phyloP scores from a whole-genome alignment of 176 grass and related monocot genomes.

The Musa itinerans region DNA sequence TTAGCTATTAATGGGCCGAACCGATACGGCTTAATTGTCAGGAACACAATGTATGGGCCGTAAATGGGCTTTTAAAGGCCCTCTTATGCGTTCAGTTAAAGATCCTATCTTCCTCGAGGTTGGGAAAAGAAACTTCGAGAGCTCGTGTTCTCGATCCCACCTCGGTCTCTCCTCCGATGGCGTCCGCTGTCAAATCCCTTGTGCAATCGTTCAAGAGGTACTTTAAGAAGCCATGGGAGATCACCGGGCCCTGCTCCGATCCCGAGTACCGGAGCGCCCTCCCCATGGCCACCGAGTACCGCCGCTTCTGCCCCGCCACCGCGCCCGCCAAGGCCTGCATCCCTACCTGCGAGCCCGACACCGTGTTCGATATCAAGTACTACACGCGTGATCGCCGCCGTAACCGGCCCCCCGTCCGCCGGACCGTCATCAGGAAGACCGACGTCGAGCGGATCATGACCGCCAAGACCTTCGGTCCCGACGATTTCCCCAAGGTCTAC shows the following conservation, averaged over 20 bases:
- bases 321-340: constrained; percentile 29
- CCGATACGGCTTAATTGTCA: no score
- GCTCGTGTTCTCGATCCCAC: neutral
- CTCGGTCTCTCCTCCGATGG: constrained; percentile 10
- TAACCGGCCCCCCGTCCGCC: constrained; percentile 62
- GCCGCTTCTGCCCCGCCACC: constrained; percentile 62
- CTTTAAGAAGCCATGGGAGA: constrained; percentile 96
- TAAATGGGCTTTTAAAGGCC: no score
- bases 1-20: no score
- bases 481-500: constrained; percentile 63
- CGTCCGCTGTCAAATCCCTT: constrained; percentile 39
- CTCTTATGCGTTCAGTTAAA: no score
- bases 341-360: constrained; percentile 71
- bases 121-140: no score
- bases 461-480: constrained; percentile 66
- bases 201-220: constrained; percentile 57
- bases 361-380: constrained; percentile 93
- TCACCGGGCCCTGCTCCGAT: constrained; percentile 80
- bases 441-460: constrained; percentile 77
- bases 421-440: constrained; percentile 68
- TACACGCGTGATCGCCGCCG: constrained; percentile 59
- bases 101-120: neutral
- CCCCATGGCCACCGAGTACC: constrained; percentile 54
- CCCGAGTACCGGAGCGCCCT: constrained; percentile 65
- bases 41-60: no score